Percentiles rank a stretch among this genome's conserved stretches.
These are phyloP conservation scores for Dipteronia sinensis DNA, from an alignment of 345 rosid species.

Conservation along the genomic window DNA sequence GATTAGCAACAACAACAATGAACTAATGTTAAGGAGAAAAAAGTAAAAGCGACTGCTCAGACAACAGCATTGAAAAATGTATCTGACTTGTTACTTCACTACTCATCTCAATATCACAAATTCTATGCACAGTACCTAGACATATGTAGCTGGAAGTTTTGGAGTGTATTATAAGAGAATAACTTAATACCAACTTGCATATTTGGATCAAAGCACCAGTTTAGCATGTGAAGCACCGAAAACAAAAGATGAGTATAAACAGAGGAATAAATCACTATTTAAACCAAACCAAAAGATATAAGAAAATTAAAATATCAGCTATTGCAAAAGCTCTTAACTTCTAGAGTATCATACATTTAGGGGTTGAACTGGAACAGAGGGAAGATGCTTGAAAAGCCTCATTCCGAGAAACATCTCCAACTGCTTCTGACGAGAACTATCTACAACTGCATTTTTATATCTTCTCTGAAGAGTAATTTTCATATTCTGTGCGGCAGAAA, in stretches of 20 bases:
- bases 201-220: not conserved
- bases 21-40: not conserved
- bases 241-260: not conserved
- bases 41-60: not conserved
- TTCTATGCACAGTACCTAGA: not conserved
- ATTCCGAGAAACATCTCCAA: constrained; percentile 93
- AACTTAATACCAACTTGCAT: not conserved
- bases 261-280: not conserved
- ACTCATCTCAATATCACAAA: not conserved
- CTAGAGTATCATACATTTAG: constrained; percentile 59
- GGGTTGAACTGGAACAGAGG: constrained; percentile 82
- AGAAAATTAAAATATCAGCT: not conserved
- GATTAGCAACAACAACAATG: not conserved
- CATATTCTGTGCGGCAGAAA: constrained; percentile 90
- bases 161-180: not conserved
- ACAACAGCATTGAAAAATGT: not conserved
- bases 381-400: constrained; percentile 97
- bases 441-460: constrained; percentile 84
- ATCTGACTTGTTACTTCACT: not conserved
- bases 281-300: not conserved
- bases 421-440: constrained; percentile 97
- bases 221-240: not conserved
- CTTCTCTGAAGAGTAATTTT: constrained; percentile 91
- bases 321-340: constrained; percentile 1
- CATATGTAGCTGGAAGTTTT: not conserved